phyloP scores from a whole-genome alignment of 2,329 filamentous ascomycete genomes.

The Botrytis pseudocinerea region DNA sequence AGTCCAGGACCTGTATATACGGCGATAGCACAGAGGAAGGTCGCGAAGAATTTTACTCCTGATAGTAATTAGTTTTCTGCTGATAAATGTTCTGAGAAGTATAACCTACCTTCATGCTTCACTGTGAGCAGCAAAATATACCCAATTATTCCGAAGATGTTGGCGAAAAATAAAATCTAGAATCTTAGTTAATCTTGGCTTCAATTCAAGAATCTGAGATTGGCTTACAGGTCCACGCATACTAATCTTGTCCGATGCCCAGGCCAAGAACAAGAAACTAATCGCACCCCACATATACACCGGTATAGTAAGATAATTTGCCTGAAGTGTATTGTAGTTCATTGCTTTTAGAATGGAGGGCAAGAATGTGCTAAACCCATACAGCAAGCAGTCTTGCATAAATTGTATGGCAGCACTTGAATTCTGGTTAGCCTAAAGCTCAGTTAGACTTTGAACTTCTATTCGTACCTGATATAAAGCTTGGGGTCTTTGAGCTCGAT shows the following conservation, averaged over 20 bases:
- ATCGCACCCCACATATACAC: conserved; percentile 54
- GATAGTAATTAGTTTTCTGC: neutral
- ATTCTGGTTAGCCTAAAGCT: neutral
- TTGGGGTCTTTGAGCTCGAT: conserved; percentile 53
- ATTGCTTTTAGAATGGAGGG: conserved; percentile 56
- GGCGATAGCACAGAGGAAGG: conserved; percentile 50
- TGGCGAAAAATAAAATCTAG: conserved; percentile 43
- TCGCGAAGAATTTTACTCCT: conserved; percentile 48
- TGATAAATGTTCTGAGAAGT: neutral
- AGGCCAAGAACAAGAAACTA: conserved; percentile 48
- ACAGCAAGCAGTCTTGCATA: conserved; percentile 37
- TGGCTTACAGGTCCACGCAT: conserved; percentile 27
- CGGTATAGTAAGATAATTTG: conserved; percentile 56
- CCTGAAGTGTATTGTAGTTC: conserved; percentile 52
- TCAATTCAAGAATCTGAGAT: neutral
- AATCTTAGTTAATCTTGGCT: conserved; percentile 4
- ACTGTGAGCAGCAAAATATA: conserved; percentile 52
- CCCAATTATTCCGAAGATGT: conserved; percentile 50
- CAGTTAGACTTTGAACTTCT: neutral
- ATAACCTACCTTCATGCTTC: conserved; percentile 43
- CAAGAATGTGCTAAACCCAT: conserved; percentile 60
- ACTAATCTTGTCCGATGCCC: conserved; percentile 47
- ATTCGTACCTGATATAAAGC: conserved; percentile 44
- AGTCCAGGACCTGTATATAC: conserved; percentile 51
- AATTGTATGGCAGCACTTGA: conserved; percentile 40